These are phyloP conservation scores for Beauveria varroae DNA, from an alignment of 2,329 filamentous ascomycete genomes.

Conservation along the genomic window DNA sequence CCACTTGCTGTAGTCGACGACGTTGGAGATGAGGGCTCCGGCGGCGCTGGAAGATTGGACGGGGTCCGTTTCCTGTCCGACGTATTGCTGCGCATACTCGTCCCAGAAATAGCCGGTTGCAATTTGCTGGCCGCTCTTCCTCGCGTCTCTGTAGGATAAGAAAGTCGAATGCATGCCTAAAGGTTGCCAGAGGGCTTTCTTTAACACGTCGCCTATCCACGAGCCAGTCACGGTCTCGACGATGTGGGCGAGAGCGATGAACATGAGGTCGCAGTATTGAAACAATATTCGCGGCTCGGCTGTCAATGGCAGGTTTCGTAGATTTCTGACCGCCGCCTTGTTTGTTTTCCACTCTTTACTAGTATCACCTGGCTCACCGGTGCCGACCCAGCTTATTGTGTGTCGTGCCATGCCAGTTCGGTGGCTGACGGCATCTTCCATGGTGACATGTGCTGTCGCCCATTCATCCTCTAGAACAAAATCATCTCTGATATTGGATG, in stretches of 20 bases:
- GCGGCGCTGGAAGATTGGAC: constrained; percentile 24
- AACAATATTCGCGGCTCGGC: constrained; percentile 32
- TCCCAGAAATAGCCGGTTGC: not conserved
- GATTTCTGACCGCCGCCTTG: constrained; percentile 8
- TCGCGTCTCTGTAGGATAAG: not conserved
- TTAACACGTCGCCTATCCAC: constrained; percentile 28
- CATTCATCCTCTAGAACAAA: constrained; percentile 41
- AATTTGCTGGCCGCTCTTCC: not conserved
- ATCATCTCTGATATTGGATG: constrained; percentile 39
- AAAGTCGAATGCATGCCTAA: constrained; percentile 19
- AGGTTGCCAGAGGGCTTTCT: constrained; percentile 25
- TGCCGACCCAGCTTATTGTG: not conserved
- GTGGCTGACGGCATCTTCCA: constrained; percentile 48
- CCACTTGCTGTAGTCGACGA: constrained; percentile 41
- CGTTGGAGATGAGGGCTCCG: constrained; percentile 31
- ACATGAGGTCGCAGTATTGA: constrained; percentile 42
- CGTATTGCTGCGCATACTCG: constrained; percentile 13
- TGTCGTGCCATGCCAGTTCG: constrained; percentile 31
- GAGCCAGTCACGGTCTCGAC: constrained; percentile 28
- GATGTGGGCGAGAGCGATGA: constrained; percentile 29
- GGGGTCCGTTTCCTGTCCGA: constrained; percentile 17
- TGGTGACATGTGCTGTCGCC: constrained; percentile 39
- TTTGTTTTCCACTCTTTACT: not conserved
- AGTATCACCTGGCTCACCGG: not conserved
- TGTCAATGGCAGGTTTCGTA: constrained; percentile 33